Evolutionary conservation across 2,329 filamentous ascomycete species (phyloP), one percentile per base, ranked within the genome.

Genomic region (Aspergillus proliferans): DNA sequence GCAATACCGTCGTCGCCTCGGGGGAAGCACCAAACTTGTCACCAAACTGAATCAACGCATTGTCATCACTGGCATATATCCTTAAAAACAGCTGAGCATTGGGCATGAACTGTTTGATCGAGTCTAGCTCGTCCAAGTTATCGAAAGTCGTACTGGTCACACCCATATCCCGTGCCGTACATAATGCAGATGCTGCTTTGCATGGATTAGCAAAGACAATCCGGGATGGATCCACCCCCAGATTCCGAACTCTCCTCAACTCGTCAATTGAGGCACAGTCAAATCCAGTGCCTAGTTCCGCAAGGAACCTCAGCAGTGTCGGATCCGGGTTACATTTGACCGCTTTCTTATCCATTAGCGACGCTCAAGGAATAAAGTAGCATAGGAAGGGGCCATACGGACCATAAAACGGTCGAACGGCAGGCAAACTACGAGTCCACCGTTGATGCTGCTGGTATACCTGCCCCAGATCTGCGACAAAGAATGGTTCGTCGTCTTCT

Each of bases 251-350:
- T 3, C 44, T 38, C 15, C 52, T 45, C 7, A 65, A 55, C 42
- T 64, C 62, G 40, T 55, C 52, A 4, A 52, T 50, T 0, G 62
- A 65, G 1, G 63, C 61, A 44, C 63, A 65, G 42, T 65, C 63
- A 18, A 65, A 65, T 5, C 56, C 52, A 9, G 52, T 51, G 6
- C 59, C 60, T 4, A 61, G 46, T 2, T 55, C 47, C 12, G 55
- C 57, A 9, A 65, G 57, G 12, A 47, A 42, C n/a, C 51, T 52
- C 15, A 65, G 51, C 3, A 65, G 45, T 1, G 41, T 53, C 10
- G 48, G 51, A 34, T 65, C 61, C 2, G 57, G 51, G 43, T 65
- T 65, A 54, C 59, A 64, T 56, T 65, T 65, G 3, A 64, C 60
- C 10, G 63, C 63, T 63, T 40, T 7, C 8, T 12, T 14, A 5